Percentiles rank a stretch among this genome's conserved stretches.
Conservation (phyloP, 164 flowering plant genomes). For the Macadamia tetraphylla region DNA sequence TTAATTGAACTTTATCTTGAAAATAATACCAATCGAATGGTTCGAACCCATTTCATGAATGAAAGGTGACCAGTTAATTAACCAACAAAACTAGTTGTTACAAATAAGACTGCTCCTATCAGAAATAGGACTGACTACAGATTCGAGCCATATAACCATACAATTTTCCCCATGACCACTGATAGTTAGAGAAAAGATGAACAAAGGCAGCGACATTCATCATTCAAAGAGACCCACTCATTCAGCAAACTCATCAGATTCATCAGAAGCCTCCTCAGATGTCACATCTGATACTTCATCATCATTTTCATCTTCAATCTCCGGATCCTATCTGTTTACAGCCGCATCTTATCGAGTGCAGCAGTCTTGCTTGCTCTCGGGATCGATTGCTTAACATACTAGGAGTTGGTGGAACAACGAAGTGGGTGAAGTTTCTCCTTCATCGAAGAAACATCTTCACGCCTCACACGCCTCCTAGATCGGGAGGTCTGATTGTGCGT, state of each 20-base stretch:
- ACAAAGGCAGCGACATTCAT: neutral
- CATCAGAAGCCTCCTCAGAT: conserved; percentile 52
- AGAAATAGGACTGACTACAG: too few relatives aligned
- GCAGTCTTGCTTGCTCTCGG: conserved; percentile 91
- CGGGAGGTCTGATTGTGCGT: conserved; percentile 39
- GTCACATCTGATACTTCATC: conserved; percentile 59
- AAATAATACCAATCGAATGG: too few relatives aligned
- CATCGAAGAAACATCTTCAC: conserved; percentile 43
- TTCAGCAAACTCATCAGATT: conserved; percentile 18
- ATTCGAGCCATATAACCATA: too few relatives aligned
- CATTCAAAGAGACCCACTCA: neutral
- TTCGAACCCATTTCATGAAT: too few relatives aligned
- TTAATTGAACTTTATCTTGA: too few relatives aligned
- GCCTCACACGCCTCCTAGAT: conserved; percentile 45
- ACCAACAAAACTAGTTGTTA: too few relatives aligned
- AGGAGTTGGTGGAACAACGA: conserved; percentile 31
- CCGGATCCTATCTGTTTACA: conserved; percentile 17
- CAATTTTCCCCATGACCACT: too few relatives aligned
- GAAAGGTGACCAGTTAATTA: too few relatives aligned
- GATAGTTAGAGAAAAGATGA: neutral
- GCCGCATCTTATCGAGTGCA: conserved; percentile 62
- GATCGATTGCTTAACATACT: conserved; percentile 38
- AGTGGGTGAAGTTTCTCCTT: conserved; percentile 44
- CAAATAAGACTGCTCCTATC: too few relatives aligned
- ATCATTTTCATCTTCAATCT: conserved; percentile 29